phyloP scores from a whole-genome alignment of 139 green algal genomes.

The Ulvella scutata region DNA sequence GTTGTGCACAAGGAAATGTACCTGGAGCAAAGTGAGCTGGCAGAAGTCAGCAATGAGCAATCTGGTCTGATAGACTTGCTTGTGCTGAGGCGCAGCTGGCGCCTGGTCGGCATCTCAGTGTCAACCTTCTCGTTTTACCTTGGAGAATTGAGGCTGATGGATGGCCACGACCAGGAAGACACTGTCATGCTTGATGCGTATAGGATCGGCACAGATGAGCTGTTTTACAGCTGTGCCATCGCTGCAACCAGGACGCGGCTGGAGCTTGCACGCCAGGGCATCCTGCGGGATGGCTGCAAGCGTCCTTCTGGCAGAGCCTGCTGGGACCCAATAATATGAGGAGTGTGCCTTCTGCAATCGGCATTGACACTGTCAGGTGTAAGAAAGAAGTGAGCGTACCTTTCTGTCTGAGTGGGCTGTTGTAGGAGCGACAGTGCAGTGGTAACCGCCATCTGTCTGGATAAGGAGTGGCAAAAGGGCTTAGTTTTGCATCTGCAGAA shows the following conservation, averaged over 20 bases:
- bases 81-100: constrained; percentile 16
- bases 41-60: constrained; percentile 23
- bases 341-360: too few species aligned
- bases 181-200: neutral
- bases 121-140: constrained; percentile 42
- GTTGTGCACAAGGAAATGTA: neutral
- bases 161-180: constrained; percentile 5
- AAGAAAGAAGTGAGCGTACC: too few species aligned
- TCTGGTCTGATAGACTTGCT: constrained; percentile 39
- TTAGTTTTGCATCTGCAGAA: too few species aligned
- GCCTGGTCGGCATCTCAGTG: constrained; percentile 35
- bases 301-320: neutral
- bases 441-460: too few species aligned
- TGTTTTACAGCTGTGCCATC: neutral
- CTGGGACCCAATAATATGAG: neutral
- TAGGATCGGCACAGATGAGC: neutral
- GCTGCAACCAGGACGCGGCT: neutral
- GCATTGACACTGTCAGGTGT: too few species aligned
- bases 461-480: neutral
- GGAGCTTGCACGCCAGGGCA: neutral
- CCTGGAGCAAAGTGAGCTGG: neutral
- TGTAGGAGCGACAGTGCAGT: too few species aligned
- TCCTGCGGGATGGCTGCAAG: neutral
- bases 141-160: constrained; percentile 23
- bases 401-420: too few species aligned